phyloP scores from a whole-genome alignment of 371 early-diverging fungal genomes.

The Mucor velutinosus region DNA sequence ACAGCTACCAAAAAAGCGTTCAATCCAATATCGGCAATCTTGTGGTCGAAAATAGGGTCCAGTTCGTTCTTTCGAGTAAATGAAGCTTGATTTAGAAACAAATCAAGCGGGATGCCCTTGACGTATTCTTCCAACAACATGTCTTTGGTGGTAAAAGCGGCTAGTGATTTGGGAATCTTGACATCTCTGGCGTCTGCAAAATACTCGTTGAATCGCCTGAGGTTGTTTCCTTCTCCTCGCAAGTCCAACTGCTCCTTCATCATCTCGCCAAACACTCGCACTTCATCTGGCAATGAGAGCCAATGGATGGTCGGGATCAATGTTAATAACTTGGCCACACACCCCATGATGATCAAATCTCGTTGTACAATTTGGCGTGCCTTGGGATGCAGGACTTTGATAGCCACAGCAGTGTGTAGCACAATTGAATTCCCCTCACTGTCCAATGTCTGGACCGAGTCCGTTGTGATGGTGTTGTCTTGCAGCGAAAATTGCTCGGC shows the following conservation, averaged over 20 bases:
- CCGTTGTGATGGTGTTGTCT: slow-evolving; percentile 34
- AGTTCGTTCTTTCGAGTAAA: slow-evolving; percentile 24
- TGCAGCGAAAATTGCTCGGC: slow-evolving; percentile 24
- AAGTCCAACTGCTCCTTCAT: slow-evolving; percentile 92
- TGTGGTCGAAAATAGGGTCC: slow-evolving; percentile 64
- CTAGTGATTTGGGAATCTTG: slow-evolving; percentile 74
- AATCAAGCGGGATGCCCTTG: slow-evolving; percentile 74
- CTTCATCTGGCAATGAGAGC: slow-evolving; percentile 88
- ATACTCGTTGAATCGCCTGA: slow-evolving; percentile 70
- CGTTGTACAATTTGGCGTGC: slow-evolving; percentile 68
- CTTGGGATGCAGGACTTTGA: slow-evolving; percentile 94
- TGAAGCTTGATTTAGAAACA: slow-evolving; percentile 63
- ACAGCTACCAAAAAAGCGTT: slow-evolving; percentile 52
- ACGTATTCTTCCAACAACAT: slow-evolving; percentile 86
- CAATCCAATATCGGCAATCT: slow-evolving; percentile 69
- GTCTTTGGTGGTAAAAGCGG: slow-evolving; percentile 60
- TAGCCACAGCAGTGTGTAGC: slow-evolving; percentile 75
- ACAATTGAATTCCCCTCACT: slow-evolving; percentile 25
- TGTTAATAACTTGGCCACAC: slow-evolving; percentile 67
- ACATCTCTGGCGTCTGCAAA: slow-evolving; percentile 61
- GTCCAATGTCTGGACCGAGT: slow-evolving; percentile 34
- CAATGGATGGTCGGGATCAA: slow-evolving; percentile 78
- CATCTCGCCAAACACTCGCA: slow-evolving; percentile 86
- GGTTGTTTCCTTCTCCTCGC: slow-evolving; percentile 78
- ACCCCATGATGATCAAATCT: slow-evolving; percentile 81